A percentile compares a stretch with the other conserved stretches of the same genome.
These are phyloP conservation scores for Triticum dicoccoides DNA, from an alignment of 176 grass and related monocot genomes.

Conservation along the genomic window DNA sequence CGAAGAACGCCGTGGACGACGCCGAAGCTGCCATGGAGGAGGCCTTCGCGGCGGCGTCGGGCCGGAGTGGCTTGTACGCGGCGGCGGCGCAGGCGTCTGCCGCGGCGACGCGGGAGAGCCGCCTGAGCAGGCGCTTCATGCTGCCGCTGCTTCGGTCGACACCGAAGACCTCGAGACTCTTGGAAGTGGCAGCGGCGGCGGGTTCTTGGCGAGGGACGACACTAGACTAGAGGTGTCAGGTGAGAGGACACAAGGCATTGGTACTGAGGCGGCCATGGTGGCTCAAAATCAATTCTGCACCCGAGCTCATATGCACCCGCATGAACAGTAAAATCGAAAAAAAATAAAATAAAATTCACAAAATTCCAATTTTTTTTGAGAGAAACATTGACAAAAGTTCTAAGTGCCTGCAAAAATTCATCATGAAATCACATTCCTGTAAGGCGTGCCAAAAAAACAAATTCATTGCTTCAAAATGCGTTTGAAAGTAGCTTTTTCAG, in stretches of 20 bases:
- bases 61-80: constrained; percentile 42
- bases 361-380: too few species aligned
- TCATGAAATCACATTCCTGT: too few species aligned
- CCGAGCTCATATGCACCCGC: too few species aligned
- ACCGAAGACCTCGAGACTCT: background rate
- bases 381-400: too few species aligned
- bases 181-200: background rate
- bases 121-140: constrained; percentile 64
- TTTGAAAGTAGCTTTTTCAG: too few species aligned
- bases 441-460: too few species aligned
- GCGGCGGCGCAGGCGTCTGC: constrained; percentile 39
- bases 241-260: constrained; percentile 1
- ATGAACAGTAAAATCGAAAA: too few species aligned
- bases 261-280: constrained; percentile 31
- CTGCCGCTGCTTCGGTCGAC: background rate
- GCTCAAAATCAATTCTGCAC: background rate
- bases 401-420: too few species aligned
- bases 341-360: too few species aligned
- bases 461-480: too few species aligned
- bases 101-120: constrained; percentile 71
- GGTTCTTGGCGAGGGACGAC: too few species aligned
- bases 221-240: too few species aligned
- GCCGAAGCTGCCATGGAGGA: background rate
- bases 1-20: background rate
- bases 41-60: background rate